These are phyloP conservation scores for Epichloe festucae DNA, from an alignment of 2,329 filamentous ascomycete genomes.

Conservation along the genomic window DNA sequence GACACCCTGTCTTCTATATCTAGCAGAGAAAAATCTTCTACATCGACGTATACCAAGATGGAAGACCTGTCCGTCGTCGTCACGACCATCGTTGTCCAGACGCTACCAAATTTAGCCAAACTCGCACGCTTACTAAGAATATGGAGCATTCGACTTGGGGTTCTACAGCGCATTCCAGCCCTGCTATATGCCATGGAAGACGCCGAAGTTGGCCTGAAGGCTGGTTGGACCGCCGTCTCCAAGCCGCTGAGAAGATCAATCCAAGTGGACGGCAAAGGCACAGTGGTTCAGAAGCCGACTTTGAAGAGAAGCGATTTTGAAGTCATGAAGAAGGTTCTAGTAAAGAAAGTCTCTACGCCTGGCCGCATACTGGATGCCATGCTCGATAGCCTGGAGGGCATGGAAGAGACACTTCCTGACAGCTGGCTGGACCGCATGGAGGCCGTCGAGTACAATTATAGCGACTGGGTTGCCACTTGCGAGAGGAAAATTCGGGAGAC, in stretches of 20 bases:
- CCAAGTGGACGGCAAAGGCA: conserved; percentile 7
- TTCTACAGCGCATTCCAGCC: conserved; percentile 60
- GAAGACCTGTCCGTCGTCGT: conserved; percentile 85
- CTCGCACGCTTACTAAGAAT: conserved; percentile 59
- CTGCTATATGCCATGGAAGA: conserved; percentile 55
- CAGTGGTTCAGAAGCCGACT: conserved; percentile 10
- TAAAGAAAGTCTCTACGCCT: conserved; percentile 54
- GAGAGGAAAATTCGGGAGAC: conserved; percentile 61
- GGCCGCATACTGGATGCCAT: conserved; percentile 70
- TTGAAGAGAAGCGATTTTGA: conserved; percentile 36
- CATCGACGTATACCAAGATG: conserved; percentile 53
- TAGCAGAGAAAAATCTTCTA: conserved; percentile 23
- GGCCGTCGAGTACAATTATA: conserved; percentile 61
- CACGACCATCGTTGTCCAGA: conserved; percentile 82
- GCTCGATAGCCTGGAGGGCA: conserved; percentile 75
- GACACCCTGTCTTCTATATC: conserved; percentile 22
- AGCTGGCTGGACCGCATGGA: conserved; percentile 83
- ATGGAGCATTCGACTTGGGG: conserved; percentile 66
- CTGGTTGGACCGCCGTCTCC: conserved; percentile 52
- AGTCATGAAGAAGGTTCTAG: conserved; percentile 50
- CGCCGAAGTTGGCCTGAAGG: conserved; percentile 49
- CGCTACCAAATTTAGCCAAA: conserved; percentile 67
- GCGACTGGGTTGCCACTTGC: conserved; percentile 67
- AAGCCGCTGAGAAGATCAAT: conserved; percentile 12
- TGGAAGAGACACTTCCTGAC: conserved; percentile 72